Base-by-base conservation (phyloP, 2,329 filamentous ascomycete species). In the Epichloe aotearoae region DNA sequence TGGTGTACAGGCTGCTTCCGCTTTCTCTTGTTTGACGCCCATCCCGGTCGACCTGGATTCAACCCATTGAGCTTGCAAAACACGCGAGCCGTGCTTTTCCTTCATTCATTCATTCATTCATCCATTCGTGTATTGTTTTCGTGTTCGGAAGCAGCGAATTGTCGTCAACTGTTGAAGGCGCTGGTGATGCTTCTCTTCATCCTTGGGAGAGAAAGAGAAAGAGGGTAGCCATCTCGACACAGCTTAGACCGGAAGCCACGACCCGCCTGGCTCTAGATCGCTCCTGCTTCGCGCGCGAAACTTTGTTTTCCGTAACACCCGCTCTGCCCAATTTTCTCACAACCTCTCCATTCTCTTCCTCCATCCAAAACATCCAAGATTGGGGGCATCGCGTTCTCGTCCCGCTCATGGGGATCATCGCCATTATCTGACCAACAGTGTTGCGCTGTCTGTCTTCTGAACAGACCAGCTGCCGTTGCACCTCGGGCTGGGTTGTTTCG, bases 191-290 rank as follows among this genome's bases (percentile, higher is more conserved):
- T 20, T 33, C 8, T 15, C 7, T 33, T 14, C 46, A 36, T 23
- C 20, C 15, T 14, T 17, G n/a, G 26, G 3, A 36, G 17, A 30
- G 5, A 17, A n/a, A 12, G 3, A 7, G 12, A 41, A 20, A 23
- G 19, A n/a, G 12, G 44, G 36, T 30, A 37, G 49, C 49, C 26
- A 50, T 50, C 47, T 42, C 42, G 20, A 45, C 43, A n/a, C 42
- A 37, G 47, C 39, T n/a, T 47, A 47, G 47, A 39, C 38, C 15
- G 33, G 43, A 46, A 52, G 47, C 51, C 51, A 50, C 51, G 51
- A 52, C 51, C 51, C 51, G 47, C 47, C 39, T 14, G 11, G 23
- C 23, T 46, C 49, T 40, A 23, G 15, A 34, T 46, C 34, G 38
- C 38, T 47, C 51, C 47, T 52, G 47, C 41, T 45, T 33, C 30